Base-by-base conservation (phyloP, 345 rosid species). In the Cardamine occulta region DNA sequence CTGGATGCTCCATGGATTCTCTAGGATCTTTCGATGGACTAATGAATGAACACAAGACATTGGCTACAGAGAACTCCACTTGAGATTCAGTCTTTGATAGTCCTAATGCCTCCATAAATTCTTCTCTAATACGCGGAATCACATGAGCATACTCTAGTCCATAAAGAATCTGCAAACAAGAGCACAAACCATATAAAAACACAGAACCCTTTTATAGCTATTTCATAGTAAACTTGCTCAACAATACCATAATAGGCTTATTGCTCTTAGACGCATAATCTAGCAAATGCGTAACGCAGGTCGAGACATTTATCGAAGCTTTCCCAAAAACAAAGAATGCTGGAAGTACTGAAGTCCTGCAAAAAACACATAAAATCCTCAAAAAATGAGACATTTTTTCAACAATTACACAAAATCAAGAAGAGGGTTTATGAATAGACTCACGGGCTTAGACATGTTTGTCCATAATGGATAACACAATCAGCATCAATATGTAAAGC, bases 391-490 rank as follows among this genome's bases (percentile, higher is more conserved):
- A 68, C 17, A 18, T 1, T 68, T 40, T 19, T 7, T 8, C 17
- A 57, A 56, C 51, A 47, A 48, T 7, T 7, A 63, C 14, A 40
- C 6, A 59, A 63, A 55, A 48, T 28, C 54, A 65, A 51, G 23
- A 58, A 71, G 3, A 57, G 21, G 32, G 34, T 17, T 8, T 28
- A 26, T 11, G 39, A 42, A 42, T 42, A 12, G 7, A 82, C 96
- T 86, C 61, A 94, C 97, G 95, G 96, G 86, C 96, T 94, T 34
- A 89, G 92, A 77, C 98, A 94, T 0, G 98, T 85, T 62, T 91
- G 98, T 15, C 98, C 97, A 37, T 91, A 94, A 80, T 94, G 98
- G 19, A 91, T 79, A 69, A 94, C 96, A 51, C 97, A 94, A 10
- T 91, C 83, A 24, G 96, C 84, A 83, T 83, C 76, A 71, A 85